A percentile compares a stretch with the other conserved stretches of the same genome.
Conservation (phyloP, 2,329 filamentous ascomycete species). For the Blastomyces silverae region DNA sequence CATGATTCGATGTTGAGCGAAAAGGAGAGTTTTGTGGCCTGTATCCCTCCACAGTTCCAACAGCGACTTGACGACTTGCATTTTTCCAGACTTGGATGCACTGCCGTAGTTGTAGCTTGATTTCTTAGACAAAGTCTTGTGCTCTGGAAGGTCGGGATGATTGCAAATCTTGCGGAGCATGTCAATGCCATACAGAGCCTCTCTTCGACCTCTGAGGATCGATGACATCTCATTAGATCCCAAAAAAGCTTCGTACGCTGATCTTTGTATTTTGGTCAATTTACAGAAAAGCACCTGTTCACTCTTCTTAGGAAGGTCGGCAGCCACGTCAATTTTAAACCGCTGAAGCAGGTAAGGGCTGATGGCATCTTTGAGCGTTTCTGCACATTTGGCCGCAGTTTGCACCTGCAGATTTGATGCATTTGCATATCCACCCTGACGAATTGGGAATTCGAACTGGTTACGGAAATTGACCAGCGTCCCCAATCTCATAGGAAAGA, state of each 20-base stretch:
- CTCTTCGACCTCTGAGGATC: conserved; percentile 66
- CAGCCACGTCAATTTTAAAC: conserved; percentile 86
- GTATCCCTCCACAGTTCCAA: conserved; percentile 82
- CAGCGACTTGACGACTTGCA: conserved; percentile 86
- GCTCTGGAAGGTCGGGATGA: conserved; percentile 81
- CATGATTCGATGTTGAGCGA: conserved; percentile 92
- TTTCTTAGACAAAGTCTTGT: conserved; percentile 52
- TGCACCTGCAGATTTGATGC: conserved; percentile 90
- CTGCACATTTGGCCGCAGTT: conserved; percentile 88
- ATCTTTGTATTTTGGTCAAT: conserved; percentile 69
- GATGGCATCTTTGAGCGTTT: conserved; percentile 88
- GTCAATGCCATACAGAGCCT: conserved; percentile 84
- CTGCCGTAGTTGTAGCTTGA: conserved; percentile 69
- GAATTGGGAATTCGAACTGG: conserved; percentile 91
- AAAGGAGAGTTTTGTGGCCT: conserved; percentile 90
- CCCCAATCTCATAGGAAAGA: conserved; percentile 91
- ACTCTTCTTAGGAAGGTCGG: conserved; percentile 89
- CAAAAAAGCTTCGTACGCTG: conserved; percentile 74
- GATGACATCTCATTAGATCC: conserved; percentile 76
- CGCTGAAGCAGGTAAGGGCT: conserved; percentile 88
- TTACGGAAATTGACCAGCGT: conserved; percentile 84
- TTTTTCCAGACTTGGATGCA: conserved; percentile 78
- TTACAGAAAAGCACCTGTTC: conserved; percentile 97
- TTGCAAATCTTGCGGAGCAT: conserved; percentile 95
- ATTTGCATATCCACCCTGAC: conserved; percentile 87